Base-by-base conservation (phyloP, 2,329 filamentous ascomycete species). In the Paecilomyces fulvus region DNA sequence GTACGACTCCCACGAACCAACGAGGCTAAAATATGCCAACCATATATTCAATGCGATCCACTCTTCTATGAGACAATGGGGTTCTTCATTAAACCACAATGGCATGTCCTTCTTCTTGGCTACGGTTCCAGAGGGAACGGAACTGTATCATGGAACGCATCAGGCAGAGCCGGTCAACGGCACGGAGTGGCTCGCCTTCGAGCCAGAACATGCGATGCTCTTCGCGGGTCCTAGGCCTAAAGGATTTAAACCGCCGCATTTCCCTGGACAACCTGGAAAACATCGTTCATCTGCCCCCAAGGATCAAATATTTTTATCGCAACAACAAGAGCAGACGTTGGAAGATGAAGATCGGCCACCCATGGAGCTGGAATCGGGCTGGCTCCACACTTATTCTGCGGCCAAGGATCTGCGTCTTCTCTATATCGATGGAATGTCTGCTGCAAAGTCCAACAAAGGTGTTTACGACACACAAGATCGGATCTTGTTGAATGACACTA, bases 151-250 rank as follows among this genome's bases (percentile, higher is more conserved):
- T 65, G 88, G 88, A 11, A 79, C 78, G 0, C 61, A 61, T 8
- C 67, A 64, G 0, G 61, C 73, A 0, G 69, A 78, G 1, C 73
- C 77, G 0, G 78, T 88, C 0, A 68, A 71, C 2, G 79, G 77
- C 0, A 80, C 78, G 2, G 84, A 90, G 63, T 90, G 88, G 87
- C 75, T 91, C 1, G 88, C 88, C 0, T 91, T 90, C 64, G 88
- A 91, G 67, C 80, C 86, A 3, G 87, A 91, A 63, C 88, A 91
- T 69, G 85, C 87, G 0, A 76, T 87, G 61, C 66, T 76, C 2
- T 90, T 91, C 70, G 84, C 86, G 0, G 54, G 61, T n/a, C 58
- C 62, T 3, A 51, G 25, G 25, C 51, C n/a, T 12, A 10, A 31
- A 4, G 37, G 43, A 33, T n/a, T 25, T 21, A 30, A 33, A 23